Base-by-base conservation (phyloP, 2,329 filamentous ascomycete species). In the Bipolaris sorokiniana region DNA sequence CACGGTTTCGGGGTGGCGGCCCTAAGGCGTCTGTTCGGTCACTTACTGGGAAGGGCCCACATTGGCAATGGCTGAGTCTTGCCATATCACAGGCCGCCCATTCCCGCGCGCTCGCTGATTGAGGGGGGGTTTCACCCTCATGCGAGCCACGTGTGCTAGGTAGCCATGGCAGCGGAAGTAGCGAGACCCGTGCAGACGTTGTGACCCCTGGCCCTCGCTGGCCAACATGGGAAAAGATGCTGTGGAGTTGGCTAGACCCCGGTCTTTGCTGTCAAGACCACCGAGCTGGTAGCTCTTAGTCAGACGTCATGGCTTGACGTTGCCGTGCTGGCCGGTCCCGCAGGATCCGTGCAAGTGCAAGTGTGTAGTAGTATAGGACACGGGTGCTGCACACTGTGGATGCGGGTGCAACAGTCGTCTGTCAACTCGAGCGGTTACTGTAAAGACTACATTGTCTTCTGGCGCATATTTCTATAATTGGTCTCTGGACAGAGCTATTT, bases 1-100 rank as follows among this genome's bases (percentile, higher is more conserved):
- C 68, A 67, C 62, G 68, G 74, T 76, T 76, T 76, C 72, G 74
- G 61, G 65, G 70, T 69, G 70, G 68, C 66, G 69, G 66, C 72
- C 69, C 73, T 76, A 68, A 75, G 72, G 73, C 71, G 67, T 67
- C 73, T 71, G 64, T 68, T 66, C 70, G 67, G 65, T 64, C 59
- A 68, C 65, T 68, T 62, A 66, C 64, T 70, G 55, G 59, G 56
- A 26, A 26, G 45, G 55, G 50, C 48, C 33, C 69, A 69, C 72
- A 71, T 71, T 72, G 67, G 67, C 70, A 64, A 48, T 51, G 51
- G 53, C 64, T 62, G 34, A 47, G 59, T 64, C 58, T 49, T 65
- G 56, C 60, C 62, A 65, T 69, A 62, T 66, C 64, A 69, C 66
- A 70, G 62, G 64, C 49, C 52, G 46, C 59, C 66, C 60, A 64